Base-by-base conservation (phyloP, 768 basidiomycete genomes). In the Termitomyces eurrhizus region DNA sequence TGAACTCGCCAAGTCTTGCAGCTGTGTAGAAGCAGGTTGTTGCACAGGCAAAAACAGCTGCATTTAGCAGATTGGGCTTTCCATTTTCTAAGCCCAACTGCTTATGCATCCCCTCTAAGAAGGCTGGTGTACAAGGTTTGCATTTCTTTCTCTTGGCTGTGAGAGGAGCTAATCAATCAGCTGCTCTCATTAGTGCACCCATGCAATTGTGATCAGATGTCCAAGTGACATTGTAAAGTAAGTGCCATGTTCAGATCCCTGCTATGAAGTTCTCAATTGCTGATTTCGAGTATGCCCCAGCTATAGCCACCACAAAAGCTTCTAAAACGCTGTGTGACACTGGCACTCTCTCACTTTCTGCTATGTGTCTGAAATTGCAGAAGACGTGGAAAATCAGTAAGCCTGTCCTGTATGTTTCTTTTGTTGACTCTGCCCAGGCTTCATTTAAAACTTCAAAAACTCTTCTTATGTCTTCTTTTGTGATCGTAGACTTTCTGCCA, bases 221-320 rank as follows among this genome's bases (percentile, higher is more conserved):
- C 4, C 29, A 29, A 3, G 2, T 29, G 3, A 29, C 29, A 29
- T 29, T 29, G 29, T 29, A 4, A 2, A 29, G 4, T 4, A 29
- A 29, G 4, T 29, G 29, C 29, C 29, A 29, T 29, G 29, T 1
- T 29, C 29, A 63, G 1, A 83, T 45, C 0, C 74, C 76, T 1
- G 63, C 61, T 0, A 80, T 21, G 58, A 77, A 80, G 66, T 80
- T 81, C 1, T 54, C 21, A 0, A 82, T 61, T 1, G 77, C 69
- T 18, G 51, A 62, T 0, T 67, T 69, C 2, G 78, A 58, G 58
- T 77, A 77, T 0, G 69, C 44, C 0, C 76, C 78, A 0, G 74
- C 73, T 0, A 37, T 11, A 2, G 18, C 63, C 0, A 77, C 46
- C 0, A 78, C 9, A 11, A 37, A 37, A 13, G 36, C 36, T 37